phyloP scores from a whole-genome alignment of 495 filamentous ascomycete species.

The Annulohypoxylon stygium region DNA sequence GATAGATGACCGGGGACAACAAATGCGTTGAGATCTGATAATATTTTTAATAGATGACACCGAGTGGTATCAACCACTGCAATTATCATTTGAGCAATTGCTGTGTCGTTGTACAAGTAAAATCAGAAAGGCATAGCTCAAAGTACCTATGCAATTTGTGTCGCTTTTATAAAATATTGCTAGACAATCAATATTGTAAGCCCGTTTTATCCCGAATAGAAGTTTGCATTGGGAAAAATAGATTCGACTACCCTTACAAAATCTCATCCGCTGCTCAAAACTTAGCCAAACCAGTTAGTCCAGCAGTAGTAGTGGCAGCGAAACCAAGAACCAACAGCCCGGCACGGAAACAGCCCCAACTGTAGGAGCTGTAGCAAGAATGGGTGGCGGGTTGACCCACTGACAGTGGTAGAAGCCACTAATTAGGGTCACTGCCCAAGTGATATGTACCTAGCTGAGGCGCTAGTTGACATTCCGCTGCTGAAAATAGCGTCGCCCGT shows the following conservation, averaged over 20 bases:
- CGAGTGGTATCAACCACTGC: no score
- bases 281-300: background rate
- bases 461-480: background rate
- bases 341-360: conserved; percentile 5
- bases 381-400: conserved; percentile 15
- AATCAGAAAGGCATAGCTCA: no score
- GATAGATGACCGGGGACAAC: no score
- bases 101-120: no score
- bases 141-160: no score
- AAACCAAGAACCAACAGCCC: conserved; percentile 21
- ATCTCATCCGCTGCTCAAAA: background rate
- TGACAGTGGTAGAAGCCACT: background rate
- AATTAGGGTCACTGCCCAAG: conserved; percentile 10
- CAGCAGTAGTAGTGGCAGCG: background rate
- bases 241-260: background rate
- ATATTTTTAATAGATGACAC: no score
- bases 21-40: no score
- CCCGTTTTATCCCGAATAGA: conserved; percentile 1
- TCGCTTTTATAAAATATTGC: no score
- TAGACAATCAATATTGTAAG: background rate
- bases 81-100: no score
- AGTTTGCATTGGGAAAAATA: background rate
- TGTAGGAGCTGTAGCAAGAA: conserved; percentile 10
- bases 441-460: background rate
- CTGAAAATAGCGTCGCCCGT: background rate